phyloP scores from a whole-genome alignment of 2,329 filamentous ascomycete species.

The Fusarium euwallaceae region DNA sequence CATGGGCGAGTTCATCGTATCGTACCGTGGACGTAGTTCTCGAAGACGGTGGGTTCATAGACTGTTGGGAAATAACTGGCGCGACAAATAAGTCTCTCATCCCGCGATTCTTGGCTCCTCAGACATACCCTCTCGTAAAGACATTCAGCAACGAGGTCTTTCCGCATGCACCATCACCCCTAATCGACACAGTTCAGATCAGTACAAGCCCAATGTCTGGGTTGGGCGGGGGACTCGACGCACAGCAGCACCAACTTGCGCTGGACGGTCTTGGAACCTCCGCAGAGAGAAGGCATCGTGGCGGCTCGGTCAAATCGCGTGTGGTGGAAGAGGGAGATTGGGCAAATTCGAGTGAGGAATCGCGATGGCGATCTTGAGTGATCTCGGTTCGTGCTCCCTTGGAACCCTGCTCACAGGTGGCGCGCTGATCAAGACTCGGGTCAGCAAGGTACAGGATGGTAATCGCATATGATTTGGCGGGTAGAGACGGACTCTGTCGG shows the following conservation, averaged over 20 bases:
- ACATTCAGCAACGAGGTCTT: constrained; percentile 98
- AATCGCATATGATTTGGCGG: constrained; percentile 19
- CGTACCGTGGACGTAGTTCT: constrained; percentile 98
- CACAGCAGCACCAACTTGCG: constrained; percentile 96
- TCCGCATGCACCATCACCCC: constrained; percentile 94
- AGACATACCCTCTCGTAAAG: constrained; percentile 91
- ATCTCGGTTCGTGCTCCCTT: constrained; percentile 38
- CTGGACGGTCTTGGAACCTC: constrained; percentile 87
- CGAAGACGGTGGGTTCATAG: constrained; percentile 98
- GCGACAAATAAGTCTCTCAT: constrained; percentile 29
- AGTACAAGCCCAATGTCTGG: constrained; percentile 16
- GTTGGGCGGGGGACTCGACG: constrained; percentile 30
- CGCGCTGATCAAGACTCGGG: constrained; percentile 26
- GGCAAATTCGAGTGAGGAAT: not conserved
- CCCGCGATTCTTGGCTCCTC: not conserved
- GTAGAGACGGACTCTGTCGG: not conserved
- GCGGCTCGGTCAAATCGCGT: constrained; percentile 16
- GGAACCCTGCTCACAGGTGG: constrained; percentile 18
- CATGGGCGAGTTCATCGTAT: not conserved
- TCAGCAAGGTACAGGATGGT: constrained; percentile 13
- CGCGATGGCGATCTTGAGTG: constrained; percentile 8
- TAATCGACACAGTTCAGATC: constrained; percentile 53
- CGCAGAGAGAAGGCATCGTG: constrained; percentile 63
- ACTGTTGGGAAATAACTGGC: constrained; percentile 94
- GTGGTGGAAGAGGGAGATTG: constrained; percentile 6